These are phyloP conservation scores for Pisolithus sp. DNA, from an alignment of 768 basidiomycete genomes.

Conservation along the genomic window DNA sequence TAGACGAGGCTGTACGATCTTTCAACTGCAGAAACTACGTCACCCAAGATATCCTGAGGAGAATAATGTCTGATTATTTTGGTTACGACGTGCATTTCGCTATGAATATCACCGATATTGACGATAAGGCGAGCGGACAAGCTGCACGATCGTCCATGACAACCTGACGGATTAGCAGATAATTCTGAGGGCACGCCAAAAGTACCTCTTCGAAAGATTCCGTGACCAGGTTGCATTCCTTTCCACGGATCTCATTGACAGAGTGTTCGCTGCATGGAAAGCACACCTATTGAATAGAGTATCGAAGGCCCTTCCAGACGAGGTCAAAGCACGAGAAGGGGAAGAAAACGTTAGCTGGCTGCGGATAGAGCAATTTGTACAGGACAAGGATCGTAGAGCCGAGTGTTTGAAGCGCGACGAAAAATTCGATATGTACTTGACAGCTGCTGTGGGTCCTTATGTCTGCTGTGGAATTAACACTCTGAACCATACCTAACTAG, in stretches of 20 bases:
- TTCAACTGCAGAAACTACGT: constrained; percentile 81
- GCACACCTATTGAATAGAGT: constrained; percentile 59
- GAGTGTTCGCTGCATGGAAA: constrained; percentile 59
- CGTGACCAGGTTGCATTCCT: constrained; percentile 47
- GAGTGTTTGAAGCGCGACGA: constrained; percentile 75
- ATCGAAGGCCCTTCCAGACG: constrained; percentile 52
- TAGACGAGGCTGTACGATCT: neutral
- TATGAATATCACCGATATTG: constrained; percentile 99
- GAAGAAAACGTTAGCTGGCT: constrained; percentile 50
- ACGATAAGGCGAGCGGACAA: constrained; percentile 75
- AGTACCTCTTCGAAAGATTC: constrained; percentile 61
- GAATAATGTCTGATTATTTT: constrained; percentile 93
- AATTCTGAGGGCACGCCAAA: constrained; percentile 84
- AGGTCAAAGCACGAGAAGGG: constrained; percentile 42
- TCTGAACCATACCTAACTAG: constrained; percentile 19
- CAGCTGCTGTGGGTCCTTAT: constrained; percentile 56
- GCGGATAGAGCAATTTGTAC: constrained; percentile 41
- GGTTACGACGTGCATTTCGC: constrained; percentile 97
- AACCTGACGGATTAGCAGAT: constrained; percentile 51
- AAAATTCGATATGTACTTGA: constrained; percentile 87
- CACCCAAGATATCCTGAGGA: constrained; percentile 83
- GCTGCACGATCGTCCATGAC: neutral
- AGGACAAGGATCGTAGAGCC: constrained; percentile 58
- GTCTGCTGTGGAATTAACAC: constrained; percentile 4
- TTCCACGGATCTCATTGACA: constrained; percentile 49